Percentiles rank a stretch among this genome's conserved stretches.
Conservation (phyloP, 306 rosid genomes). For the Citrullus mucosospermus region DNA sequence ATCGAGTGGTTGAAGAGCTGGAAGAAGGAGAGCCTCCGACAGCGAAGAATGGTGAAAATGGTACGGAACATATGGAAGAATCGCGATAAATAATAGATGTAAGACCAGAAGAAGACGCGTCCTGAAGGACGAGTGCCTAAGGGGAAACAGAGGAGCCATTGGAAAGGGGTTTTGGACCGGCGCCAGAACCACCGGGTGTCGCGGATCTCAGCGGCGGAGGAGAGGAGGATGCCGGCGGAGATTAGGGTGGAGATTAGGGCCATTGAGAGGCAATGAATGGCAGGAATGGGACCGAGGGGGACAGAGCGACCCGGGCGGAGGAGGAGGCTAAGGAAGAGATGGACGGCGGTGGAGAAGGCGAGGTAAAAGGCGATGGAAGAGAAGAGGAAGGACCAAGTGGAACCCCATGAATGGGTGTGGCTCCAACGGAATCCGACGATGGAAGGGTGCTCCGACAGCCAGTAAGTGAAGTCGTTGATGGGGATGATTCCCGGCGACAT, state of each 20-base stretch:
- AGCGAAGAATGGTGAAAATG: conserved; percentile 34
- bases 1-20: conserved; percentile 71
- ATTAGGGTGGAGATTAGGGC: conserved; percentile 50
- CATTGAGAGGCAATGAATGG: conserved; percentile 60
- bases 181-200: conserved; percentile 94
- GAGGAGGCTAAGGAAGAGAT: conserved; percentile 20
- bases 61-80: conserved; percentile 69
- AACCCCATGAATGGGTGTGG: conserved; percentile 58
- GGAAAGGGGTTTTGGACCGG: conserved; percentile 64
- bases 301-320: conserved; percentile 28
- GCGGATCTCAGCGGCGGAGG: conserved; percentile 68
- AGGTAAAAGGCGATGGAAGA: conserved; percentile 43
- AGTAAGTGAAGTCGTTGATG: conserved; percentile 33
- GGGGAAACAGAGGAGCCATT: conserved; percentile 93
- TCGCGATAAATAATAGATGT: conserved; percentile 54
- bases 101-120: conserved; percentile 96
- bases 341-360: conserved; percentile 31
- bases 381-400: conserved; percentile 84
- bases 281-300: conserved; percentile 78
- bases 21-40: conserved; percentile 33
- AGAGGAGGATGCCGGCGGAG: conserved; percentile 59
- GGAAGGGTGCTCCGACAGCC: conserved; percentile 81
- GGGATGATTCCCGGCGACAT: conserved; percentile 9
- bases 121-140: conserved; percentile 84
- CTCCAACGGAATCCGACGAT: conserved; percentile 83